Conservation (phyloP, 352 stramenopile genomes). For the Elongisporangium prolatum region DNA sequence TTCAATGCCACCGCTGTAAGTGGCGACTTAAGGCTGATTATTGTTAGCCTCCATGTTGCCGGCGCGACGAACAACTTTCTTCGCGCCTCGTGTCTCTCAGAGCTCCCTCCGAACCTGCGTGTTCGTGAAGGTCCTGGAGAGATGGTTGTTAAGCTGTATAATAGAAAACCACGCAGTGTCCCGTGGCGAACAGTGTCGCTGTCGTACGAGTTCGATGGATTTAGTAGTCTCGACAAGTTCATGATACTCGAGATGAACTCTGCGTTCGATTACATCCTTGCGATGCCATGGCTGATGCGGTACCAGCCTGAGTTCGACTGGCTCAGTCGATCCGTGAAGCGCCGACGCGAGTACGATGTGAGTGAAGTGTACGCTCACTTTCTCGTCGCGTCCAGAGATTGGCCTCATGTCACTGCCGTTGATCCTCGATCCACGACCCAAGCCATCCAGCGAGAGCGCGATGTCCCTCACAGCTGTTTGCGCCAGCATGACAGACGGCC, state of each 20-base stretch:
- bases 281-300: slow-evolving; percentile 14
- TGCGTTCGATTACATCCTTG: slow-evolving; percentile 18
- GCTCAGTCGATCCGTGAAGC: slow-evolving; percentile 8
- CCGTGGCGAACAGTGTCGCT: slow-evolving; percentile 3
- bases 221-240: slow-evolving; percentile 12
- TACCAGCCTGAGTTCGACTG: slow-evolving; percentile 10
- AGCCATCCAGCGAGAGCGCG: too few relatives aligned
- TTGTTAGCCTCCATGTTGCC: slow-evolving; percentile 9
- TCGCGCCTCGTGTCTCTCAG: slow-evolving; percentile 5
- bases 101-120: too few relatives aligned
- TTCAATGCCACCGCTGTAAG: slow-evolving; percentile 9
- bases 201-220: slow-evolving; percentile 9
- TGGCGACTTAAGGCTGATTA: slow-evolving; percentile 12
- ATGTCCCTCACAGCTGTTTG: slow-evolving; percentile 1
- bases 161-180: slow-evolving; percentile 6
- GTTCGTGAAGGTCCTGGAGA: too few relatives aligned
- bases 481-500: too few relatives aligned
- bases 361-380: slow-evolving; percentile 12
- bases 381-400: slow-evolving; percentile 6
- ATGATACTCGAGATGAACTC: slow-evolving; percentile 21
- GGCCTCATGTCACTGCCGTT: slow-evolving; percentile 10
- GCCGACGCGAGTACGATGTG: slow-evolving; percentile 7
- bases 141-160: not conserved
- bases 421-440: not conserved
- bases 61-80: slow-evolving; percentile 20